Base-by-base conservation (phyloP, 179 eudicot species). In the Gypsophila paniculata region DNA sequence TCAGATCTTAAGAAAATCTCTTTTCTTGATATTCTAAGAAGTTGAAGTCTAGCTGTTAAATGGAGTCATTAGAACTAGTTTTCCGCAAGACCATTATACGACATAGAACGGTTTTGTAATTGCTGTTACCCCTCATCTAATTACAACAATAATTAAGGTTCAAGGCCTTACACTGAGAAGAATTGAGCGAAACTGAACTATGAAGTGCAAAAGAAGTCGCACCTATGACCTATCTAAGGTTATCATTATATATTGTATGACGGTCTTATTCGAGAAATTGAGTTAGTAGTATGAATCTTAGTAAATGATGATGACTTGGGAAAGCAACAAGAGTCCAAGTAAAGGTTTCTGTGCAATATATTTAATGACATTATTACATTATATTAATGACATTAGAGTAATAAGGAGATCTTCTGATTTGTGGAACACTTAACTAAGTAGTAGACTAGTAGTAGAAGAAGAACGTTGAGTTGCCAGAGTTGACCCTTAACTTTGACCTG, bases 401-500 rank as follows among this genome's bases (percentile, higher is more conserved):
- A 58, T 58, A 32, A 13, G 34, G 49, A 61, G 44, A 69, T 53
- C 17, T 32, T 69, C 72, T 69, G 76, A 73, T 63, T 51, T 73
- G 36, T 63, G 76, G 23, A 72, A 29, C 48, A 18, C 10, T 61
- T 62, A 36, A 34, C 25, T 5, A 65, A 23, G 25, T 7, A 54
- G 17, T 8, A 36, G 42, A 58, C 1, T n/a, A n/a, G n/a, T n/a
- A n/a, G n/a, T n/a, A n/a, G n/a, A n/a, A n/a, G 36, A 61, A 61
- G 51, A 42, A n/a, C 12, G 51, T 22, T 39, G 26, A 42, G 60
- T 54, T 64, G 74, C 36, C 54, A 70, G 58, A 44, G 64, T 78
- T 78, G 78, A 78, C 81, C 64, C 17, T 29, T 4, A 12, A 22
- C 21, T 70, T 74, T 78, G 78, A 78, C 77, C 70, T 78, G 64